Percentiles rank a stretch among this genome's conserved stretches.
Evolutionary conservation across 177 flowering plant genomes (phyloP).

Genomic region (Vitis hybrid): DNA sequence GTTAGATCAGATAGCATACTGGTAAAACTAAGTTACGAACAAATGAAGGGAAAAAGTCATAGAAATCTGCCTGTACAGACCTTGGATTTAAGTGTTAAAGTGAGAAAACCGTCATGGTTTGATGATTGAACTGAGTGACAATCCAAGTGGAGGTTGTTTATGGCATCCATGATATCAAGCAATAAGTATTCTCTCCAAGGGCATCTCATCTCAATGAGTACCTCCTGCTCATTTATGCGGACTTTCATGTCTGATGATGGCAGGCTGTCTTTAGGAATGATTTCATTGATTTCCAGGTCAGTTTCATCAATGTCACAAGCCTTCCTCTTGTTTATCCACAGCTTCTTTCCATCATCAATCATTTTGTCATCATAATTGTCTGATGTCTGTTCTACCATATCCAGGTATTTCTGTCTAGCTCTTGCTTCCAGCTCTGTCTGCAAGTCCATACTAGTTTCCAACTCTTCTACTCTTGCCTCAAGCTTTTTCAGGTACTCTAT

Average conservation of each 20-base stretch:
- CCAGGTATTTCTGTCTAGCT: conserved; percentile 22
- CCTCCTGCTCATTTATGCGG: conserved; percentile 45
- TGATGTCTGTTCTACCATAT: conserved; percentile 33
- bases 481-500: conserved; percentile 41
- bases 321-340: conserved; percentile 57
- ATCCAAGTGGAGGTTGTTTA: conserved; percentile 58
- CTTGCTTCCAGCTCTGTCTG: conserved; percentile 19
- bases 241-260: conserved; percentile 42
- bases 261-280: conserved; percentile 28
- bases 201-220: conserved; percentile 55
- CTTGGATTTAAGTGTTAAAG: conserved; percentile 58
- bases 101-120: conserved; percentile 43
- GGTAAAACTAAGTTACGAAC: not conserved
- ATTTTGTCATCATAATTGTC: conserved; percentile 49
- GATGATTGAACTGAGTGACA: conserved; percentile 59
- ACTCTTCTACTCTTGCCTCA: conserved; percentile 48
- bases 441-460: conserved; percentile 31
- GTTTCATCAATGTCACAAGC: conserved; percentile 49
- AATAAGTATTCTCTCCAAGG: conserved; percentile 66
- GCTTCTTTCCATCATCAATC: conserved; percentile 24
- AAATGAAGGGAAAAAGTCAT: not conserved
- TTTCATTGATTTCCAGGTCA: conserved; percentile 32
- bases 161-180: conserved; percentile 64
- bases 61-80: conserved; percentile 24
- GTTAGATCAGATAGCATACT: not conserved